Base-by-base conservation (phyloP, 1,139 yeast species). In the Geotrichum histeridarum region DNA sequence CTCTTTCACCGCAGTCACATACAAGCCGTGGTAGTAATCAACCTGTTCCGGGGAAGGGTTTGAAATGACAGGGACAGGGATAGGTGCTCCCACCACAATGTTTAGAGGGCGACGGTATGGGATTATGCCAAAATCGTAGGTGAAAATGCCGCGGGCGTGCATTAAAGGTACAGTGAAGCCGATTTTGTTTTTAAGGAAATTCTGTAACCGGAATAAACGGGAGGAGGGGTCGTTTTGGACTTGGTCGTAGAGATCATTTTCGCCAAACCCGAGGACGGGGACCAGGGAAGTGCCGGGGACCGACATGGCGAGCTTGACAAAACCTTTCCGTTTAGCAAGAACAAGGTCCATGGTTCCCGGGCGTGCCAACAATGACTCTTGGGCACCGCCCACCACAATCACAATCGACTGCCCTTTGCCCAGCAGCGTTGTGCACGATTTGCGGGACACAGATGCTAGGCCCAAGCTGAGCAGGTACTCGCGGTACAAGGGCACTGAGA, bases 351-450 rank as follows among this genome's bases (percentile, higher is more conserved):
- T 75, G 6, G 72, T 67, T 0, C 81, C 79, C 0, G 86, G 86
- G 56, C 77, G 76, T 37, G 90, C 86, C 42, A 88, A 70, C 49
- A 93, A 73, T 1, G 95, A 83, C 63, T 93, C 99, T 59, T 89
- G 86, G 0, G 97, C 98, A 0, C 99, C 99, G 7, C 99, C 99
- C 42, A 93, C 83, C 1, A 93, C 97, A 55, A 93, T 83, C 58
- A 93, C 86, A 12, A 91, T 85, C 2, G 96, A 87, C 41, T 86
- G 84, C 53, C 69, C 64, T 59, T 80, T 78, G 54, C 70, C 72
- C 50, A 93, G 75, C 32, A 88, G 73, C 43, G 82, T 77, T 59
- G 79, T 73, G 51, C 93, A 86, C 61, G 91, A 89, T 41, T 75
- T 76, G 51, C 83, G 84, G 0, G 93, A 82, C 1, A 95, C 97